These are phyloP conservation scores for Arachis monticola DNA, from an alignment of 331 rosid species.

Conservation along the genomic window DNA sequence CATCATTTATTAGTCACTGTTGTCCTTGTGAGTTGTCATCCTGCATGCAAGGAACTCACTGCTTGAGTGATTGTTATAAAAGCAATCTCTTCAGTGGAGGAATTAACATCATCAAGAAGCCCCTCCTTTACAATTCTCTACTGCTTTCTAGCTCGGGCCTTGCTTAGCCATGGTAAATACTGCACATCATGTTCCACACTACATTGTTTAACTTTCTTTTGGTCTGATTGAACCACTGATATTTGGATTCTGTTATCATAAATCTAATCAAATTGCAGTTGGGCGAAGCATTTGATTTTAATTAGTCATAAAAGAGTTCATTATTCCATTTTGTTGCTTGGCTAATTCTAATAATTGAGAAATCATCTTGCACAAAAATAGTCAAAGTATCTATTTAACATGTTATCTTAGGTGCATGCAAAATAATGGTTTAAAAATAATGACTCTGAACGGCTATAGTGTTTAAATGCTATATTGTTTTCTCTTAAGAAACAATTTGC, in stretches of 20 bases:
- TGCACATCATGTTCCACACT: not conserved
- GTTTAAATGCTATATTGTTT: not conserved
- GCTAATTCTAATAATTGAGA: not conserved
- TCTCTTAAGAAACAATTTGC: not conserved
- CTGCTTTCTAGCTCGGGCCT: not conserved
- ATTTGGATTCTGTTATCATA: too few relatives aligned
- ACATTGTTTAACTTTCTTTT: not conserved
- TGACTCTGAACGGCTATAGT: not conserved
- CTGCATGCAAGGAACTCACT: not conserved
- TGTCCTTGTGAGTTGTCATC: constrained; percentile 5
- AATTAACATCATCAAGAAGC: not conserved
- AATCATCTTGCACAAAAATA: not conserved
- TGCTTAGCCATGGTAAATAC: constrained; percentile 42
- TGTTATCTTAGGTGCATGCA: constrained; percentile 15
- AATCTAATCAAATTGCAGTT: too few relatives aligned
- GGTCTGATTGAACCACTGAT: too few relatives aligned
- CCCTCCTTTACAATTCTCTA: not conserved
- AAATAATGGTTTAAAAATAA: not conserved
- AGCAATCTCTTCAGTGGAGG: not conserved
- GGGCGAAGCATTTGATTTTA: too few relatives aligned
- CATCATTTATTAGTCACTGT: not conserved
- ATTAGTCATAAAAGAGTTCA: not conserved
- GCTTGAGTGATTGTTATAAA: constrained; percentile 1
- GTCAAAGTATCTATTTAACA: not conserved
- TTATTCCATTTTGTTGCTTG: constrained; percentile 14